Conservation (phyloP, 495 filamentous ascomycete species). For the Cenococcum geophilum region DNA sequence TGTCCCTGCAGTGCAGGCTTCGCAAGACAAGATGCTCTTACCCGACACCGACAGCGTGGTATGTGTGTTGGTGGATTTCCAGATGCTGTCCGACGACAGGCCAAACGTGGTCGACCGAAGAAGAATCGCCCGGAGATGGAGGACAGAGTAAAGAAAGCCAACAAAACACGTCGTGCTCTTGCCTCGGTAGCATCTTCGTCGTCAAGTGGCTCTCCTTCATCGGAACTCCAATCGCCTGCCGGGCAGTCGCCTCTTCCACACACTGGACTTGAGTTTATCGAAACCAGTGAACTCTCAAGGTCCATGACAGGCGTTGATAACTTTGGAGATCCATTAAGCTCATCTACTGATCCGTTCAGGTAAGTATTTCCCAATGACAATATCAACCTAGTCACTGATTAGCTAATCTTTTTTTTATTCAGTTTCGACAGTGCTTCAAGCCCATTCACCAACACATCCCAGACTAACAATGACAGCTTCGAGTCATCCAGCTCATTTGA, state of each 20-base stretch:
- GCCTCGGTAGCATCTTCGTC: constrained; percentile 27
- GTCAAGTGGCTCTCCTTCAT: constrained; percentile 19
- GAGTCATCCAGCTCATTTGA: constrained; percentile 16
- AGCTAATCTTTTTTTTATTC: not conserved
- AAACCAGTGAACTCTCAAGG: constrained; percentile 4
- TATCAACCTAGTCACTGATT: not conserved
- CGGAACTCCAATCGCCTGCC: constrained; percentile 11
- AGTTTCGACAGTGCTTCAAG: constrained; percentile 24
- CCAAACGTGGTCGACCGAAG: constrained; percentile 40
- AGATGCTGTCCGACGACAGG: constrained; percentile 33
- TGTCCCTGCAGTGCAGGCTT: constrained; percentile 89
- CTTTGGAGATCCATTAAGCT: constrained; percentile 20
- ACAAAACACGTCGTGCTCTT: constrained; percentile 25
- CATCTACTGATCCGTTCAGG: constrained; percentile 27
- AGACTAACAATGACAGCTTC: constrained; percentile 17
- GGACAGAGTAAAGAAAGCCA: constrained; percentile 34
- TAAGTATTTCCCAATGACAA: constrained; percentile 4
- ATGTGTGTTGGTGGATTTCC: constrained; percentile 86
- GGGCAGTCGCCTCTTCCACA: constrained; percentile 18
- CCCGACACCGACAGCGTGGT: constrained; percentile 84
- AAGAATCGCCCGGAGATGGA: constrained; percentile 40
- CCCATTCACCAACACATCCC: constrained; percentile 8
- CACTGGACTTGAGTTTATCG: constrained; percentile 7
- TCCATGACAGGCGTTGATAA: constrained; percentile 14
- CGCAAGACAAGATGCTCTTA: constrained; percentile 88